phyloP scores from a whole-genome alignment of 2,329 filamentous ascomycete species.

The Coleophoma eucalyptorum region DNA sequence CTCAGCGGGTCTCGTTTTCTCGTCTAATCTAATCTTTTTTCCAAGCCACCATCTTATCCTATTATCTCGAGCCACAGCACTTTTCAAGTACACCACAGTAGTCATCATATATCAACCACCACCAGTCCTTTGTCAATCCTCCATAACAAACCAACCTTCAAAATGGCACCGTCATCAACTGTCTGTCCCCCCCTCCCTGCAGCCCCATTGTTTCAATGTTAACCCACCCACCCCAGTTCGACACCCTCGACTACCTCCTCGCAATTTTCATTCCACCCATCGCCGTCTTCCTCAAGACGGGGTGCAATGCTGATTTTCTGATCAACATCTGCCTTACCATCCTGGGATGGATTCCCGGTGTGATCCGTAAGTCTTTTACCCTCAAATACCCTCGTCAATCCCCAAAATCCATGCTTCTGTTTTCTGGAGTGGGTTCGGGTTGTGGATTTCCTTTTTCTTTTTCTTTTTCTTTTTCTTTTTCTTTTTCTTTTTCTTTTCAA shows the following conservation, averaged over 20 bases:
- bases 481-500: too few species aligned
- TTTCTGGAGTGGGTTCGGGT: too few species aligned
- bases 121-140: neutral
- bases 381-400: too few species aligned
- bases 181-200: neutral
- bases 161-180: constrained; percentile 8
- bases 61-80: too few species aligned
- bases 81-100: too few species aligned
- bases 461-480: constrained; percentile 3
- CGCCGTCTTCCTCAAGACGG: constrained; percentile 32
- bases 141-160: neutral
- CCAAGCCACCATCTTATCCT: too few species aligned
- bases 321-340: constrained; percentile 35
- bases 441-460: too few species aligned
- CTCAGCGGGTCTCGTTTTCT: too few species aligned
- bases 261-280: constrained; percentile 23
- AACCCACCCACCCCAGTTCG: constrained; percentile 8
- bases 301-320: constrained; percentile 32
- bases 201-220: neutral
- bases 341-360: constrained; percentile 29
- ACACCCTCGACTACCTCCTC: constrained; percentile 22
- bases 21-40: too few species aligned
- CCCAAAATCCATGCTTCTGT: too few species aligned
- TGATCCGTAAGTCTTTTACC: constrained; percentile 20
- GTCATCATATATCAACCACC: too few species aligned